Conservation (phyloP, 2,329 filamentous ascomycete genomes). For the Chrysosphaeria jannelii region DNA sequence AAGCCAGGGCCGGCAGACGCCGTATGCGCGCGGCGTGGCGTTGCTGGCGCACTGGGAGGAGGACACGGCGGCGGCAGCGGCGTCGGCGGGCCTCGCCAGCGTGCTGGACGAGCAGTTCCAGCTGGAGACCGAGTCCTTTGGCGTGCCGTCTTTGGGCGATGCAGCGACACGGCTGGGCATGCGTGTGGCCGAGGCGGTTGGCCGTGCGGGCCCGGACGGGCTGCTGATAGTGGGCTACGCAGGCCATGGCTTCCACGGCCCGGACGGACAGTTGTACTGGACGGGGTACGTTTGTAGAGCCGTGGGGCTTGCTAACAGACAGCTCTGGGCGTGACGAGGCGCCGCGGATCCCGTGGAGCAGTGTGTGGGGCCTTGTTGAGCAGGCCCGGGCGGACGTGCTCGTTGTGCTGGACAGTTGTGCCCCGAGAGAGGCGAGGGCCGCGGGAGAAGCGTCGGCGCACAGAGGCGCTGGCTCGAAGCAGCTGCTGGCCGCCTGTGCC, state of each 20-base stretch:
- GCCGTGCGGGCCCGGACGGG: conserved; percentile 24
- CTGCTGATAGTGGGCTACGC: conserved; percentile 34
- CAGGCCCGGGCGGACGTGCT: conserved; percentile 32
- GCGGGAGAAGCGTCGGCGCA: too few relatives aligned
- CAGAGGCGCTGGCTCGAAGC: conserved; percentile 27
- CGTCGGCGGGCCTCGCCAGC: conserved; percentile 22
- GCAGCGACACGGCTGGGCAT: conserved; percentile 30
- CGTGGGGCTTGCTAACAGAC: conserved; percentile 3
- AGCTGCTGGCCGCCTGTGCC: conserved; percentile 28
- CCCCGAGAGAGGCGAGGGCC: conserved; percentile 18
- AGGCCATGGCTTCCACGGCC: conserved; percentile 25
- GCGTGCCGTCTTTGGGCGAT: conserved; percentile 26
- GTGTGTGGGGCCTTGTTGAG: conserved; percentile 29
- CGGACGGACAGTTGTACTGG: conserved; percentile 33
- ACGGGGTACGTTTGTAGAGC: conserved; percentile 16
- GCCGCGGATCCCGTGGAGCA: conserved; percentile 31
- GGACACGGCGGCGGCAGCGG: conserved; percentile 20
- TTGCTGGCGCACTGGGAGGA: conserved; percentile 32
- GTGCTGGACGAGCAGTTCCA: conserved; percentile 28
- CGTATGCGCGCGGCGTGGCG: conserved; percentile 27
- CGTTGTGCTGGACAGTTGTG: conserved; percentile 29
- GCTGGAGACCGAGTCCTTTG: conserved; percentile 27
- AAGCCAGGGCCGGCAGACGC: conserved; percentile 25
- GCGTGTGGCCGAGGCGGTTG: conserved; percentile 27
- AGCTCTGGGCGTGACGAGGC: conserved; percentile 27